phyloP scores from a whole-genome alignment of 805 yeast genomes.

The Priceomyces haplophilus region DNA sequence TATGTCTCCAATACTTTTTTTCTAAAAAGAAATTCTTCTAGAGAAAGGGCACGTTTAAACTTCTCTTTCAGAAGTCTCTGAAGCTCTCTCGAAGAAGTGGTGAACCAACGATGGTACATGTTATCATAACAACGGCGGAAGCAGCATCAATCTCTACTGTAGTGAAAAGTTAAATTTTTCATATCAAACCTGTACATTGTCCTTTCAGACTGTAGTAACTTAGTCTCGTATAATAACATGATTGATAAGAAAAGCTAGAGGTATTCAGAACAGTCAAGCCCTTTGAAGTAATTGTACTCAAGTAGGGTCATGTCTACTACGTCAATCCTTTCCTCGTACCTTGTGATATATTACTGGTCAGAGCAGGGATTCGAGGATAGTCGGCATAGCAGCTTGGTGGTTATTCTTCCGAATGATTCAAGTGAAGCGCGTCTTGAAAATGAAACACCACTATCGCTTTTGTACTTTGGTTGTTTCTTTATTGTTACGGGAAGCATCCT shows the following conservation, averaged over 20 bases:
- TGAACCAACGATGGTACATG: not conserved
- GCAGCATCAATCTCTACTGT: no score
- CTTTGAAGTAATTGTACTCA: no score
- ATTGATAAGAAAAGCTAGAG: no score
- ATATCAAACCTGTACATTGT: no score
- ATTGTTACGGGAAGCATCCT: not conserved
- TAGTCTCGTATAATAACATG: no score
- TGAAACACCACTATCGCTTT: not conserved
- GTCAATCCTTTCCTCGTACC: no score
- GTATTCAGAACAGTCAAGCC: no score
- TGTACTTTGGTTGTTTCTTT: not conserved
- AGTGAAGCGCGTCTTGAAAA: not conserved
- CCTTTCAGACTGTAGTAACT: no score
- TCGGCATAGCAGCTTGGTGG: not conserved
- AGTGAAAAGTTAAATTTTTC: no score
- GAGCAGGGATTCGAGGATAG: not conserved
- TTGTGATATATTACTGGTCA: no score
- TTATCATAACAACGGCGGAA: not conserved
- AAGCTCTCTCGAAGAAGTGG: not conserved
- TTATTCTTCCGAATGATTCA: not conserved
- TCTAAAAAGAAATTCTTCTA: conserved; percentile 42
- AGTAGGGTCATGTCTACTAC: no score
- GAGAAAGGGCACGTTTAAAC: conserved; percentile 18
- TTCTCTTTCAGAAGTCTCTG: not conserved
- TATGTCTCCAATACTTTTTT: conserved; percentile 32